Base-by-base conservation (phyloP, 495 filamentous ascomycete genomes). In the Penicillium odoratum region DNA sequence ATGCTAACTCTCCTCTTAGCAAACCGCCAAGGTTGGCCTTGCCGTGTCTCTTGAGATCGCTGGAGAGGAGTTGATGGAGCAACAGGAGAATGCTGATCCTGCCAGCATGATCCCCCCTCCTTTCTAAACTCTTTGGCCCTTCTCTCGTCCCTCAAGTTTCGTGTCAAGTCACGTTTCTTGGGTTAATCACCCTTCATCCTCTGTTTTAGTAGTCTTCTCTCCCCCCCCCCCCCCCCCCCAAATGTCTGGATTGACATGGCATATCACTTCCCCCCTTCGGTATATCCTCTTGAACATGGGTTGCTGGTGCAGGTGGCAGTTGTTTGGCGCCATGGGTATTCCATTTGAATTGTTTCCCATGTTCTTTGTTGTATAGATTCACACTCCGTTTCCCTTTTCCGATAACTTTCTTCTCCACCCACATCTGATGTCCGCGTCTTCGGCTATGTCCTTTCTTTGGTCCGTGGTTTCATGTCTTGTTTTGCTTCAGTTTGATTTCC, bases 41-140 rank as follows among this genome's bases (percentile, higher is more conserved):
- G 92, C 90, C 51, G 90, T 99, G 55, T 94, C 91, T 46, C 91
- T 99, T 64, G 95, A 99, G 80, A 85, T 91, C 54, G 86, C 88
- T 53, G 80, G 85, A 48, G 92, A 97, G 68, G 93, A 96, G 64
- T 77, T 98, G 67, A 91, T 96, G 81, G 91, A 93, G 71, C 88
- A 92, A 74, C 89, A 95, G 78, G 92, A 97, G 72, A 81, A 79
- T 71, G 74, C 79, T 51, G 79, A 78, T 26, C 65, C 74, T 38
- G 68, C 78, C 58, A 70, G 66, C 65, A 73, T 81, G 63, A 65
- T 75, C 30, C 77, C 77, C 59, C 78, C 78, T 57, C 82, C 82
- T 43, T 84, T 85, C 74, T 85, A 83, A 72, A 62, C 61, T 52
- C 58, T 53, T 84, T 81, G 69, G 61, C 60, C 45, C 57, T 52